phyloP scores from a whole-genome alignment of 2,329 filamentous ascomycete species.

The Cladosporium sp. region DNA sequence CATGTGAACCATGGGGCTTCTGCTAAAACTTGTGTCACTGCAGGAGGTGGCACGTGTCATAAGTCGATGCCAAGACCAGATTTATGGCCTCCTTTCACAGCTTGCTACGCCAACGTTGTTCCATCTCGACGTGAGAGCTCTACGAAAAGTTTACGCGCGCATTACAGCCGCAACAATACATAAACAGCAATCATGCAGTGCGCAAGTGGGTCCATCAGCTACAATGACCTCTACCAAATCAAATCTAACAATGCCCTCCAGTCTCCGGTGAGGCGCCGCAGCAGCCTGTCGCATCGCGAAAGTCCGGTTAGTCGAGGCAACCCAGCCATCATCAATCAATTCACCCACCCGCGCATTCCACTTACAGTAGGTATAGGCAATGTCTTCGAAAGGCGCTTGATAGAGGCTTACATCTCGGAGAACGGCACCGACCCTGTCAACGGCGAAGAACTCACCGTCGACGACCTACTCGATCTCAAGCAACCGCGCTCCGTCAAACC shows the following conservation, averaged over 20 bases:
- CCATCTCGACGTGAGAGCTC: not conserved
- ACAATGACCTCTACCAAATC: too few relatives aligned
- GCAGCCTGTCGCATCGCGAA: slow-evolving; percentile 89
- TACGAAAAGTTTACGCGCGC: slow-evolving; percentile 5
- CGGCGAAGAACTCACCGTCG: slow-evolving; percentile 74
- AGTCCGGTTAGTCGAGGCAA: slow-evolving; percentile 66
- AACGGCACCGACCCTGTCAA: slow-evolving; percentile 90
- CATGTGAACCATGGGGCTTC: too few relatives aligned
- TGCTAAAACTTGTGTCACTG: too few relatives aligned
- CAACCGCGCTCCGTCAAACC: slow-evolving; percentile 79
- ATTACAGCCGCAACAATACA: not conserved
- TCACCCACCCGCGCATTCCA: slow-evolving; percentile 27
- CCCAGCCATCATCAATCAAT: slow-evolving; percentile 8
- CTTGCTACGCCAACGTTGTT: too few relatives aligned
- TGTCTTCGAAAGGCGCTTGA: slow-evolving; percentile 91
- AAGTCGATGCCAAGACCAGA: too few relatives aligned
- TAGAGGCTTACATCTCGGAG: slow-evolving; percentile 91
- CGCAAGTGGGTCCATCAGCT: slow-evolving; percentile 31
- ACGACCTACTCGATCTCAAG: slow-evolving; percentile 87
- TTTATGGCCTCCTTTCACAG: too few relatives aligned
- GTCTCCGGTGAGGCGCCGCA: slow-evolving; percentile 97
- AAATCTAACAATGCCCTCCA: slow-evolving; percentile 39
- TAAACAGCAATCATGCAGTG: slow-evolving; percentile 30
- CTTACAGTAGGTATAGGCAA: slow-evolving; percentile 56
- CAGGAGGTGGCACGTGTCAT: too few relatives aligned